Percentiles rank a stretch among this genome's conserved stretches.
These are phyloP conservation scores for Vairimorpha necatrix DNA, from an alignment of 371 early-diverging fungal species.

Conservation along the genomic window DNA sequence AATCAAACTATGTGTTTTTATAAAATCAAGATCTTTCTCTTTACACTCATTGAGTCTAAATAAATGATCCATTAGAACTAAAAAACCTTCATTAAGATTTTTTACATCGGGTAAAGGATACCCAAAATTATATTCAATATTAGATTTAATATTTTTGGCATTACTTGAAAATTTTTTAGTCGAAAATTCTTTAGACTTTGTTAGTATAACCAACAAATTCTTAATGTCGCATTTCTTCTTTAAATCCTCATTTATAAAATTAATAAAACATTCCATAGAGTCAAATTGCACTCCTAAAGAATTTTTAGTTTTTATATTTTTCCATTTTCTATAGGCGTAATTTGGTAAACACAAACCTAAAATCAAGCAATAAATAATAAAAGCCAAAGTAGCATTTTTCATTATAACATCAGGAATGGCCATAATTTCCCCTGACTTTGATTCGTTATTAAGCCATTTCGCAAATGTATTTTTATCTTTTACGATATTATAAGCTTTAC, in stretches of 20 bases:
- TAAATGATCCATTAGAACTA: slow-evolving; percentile 42
- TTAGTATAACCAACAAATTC: slow-evolving; percentile 29
- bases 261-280: slow-evolving; percentile 41
- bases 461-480: slow-evolving; percentile 49
- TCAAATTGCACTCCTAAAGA: slow-evolving; percentile 29
- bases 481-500: slow-evolving; percentile 54
- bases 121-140: slow-evolving; percentile 46
- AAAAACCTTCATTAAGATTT: slow-evolving; percentile 34
- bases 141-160: background rate
- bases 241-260: slow-evolving; percentile 43
- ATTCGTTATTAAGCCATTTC: slow-evolving; percentile 47
- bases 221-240: slow-evolving; percentile 18
- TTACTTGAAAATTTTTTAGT: slow-evolving; percentile 29
- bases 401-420: slow-evolving; percentile 62
- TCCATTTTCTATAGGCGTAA: slow-evolving; percentile 54
- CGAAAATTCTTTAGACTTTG: slow-evolving; percentile 44
- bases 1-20: slow-evolving; percentile 6
- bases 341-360: slow-evolving; percentile 57
- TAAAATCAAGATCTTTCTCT: slow-evolving; percentile 26
- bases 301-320: slow-evolving; percentile 33
- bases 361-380: slow-evolving; percentile 52
- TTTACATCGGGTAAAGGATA: slow-evolving; percentile 34
- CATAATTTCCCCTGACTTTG: slow-evolving; percentile 52
- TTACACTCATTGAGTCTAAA: slow-evolving; percentile 29
- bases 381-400: slow-evolving; percentile 37